Conservation (phyloP, 2,329 filamentous ascomycete genomes). For the Fusarium neocosmosporiellum region DNA sequence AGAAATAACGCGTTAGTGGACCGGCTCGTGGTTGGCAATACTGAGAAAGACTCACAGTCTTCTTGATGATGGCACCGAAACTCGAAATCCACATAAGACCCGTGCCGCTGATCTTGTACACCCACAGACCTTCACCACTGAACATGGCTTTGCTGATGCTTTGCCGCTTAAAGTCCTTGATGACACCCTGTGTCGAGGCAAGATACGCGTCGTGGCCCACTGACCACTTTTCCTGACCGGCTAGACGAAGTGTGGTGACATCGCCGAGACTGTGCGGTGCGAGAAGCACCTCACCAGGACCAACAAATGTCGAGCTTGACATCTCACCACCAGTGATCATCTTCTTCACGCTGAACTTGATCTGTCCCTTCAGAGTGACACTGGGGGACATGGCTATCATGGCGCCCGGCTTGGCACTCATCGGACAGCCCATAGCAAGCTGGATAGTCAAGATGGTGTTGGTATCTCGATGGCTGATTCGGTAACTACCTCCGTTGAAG, state of each 20-base stretch:
- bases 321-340: conserved; percentile 86
- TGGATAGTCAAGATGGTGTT: conserved; percentile 93
- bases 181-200: conserved; percentile 84
- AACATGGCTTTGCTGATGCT: conserved; percentile 92
- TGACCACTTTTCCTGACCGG: conserved; percentile 80
- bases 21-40: too few relatives aligned
- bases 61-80: conserved; percentile 94
- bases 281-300: conserved; percentile 89
- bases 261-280: conserved; percentile 86
- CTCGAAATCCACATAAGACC: conserved; percentile 91
- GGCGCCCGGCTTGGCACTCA: conserved; percentile 82
- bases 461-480: conserved; percentile 90
- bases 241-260: conserved; percentile 81
- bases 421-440: conserved; percentile 86
- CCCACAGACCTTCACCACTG: conserved; percentile 89
- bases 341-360: conserved; percentile 94
- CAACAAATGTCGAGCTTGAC: conserved; percentile 81
- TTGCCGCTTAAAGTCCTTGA: conserved; percentile 90
- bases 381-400: conserved; percentile 97
- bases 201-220: conserved; percentile 90
- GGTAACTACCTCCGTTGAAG: conserved; percentile 95
- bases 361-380: conserved; percentile 81
- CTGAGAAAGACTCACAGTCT: conserved; percentile 74
- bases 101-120: conserved; percentile 85
- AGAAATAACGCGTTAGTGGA: conserved; percentile 14